Evolutionary conservation across 2,329 filamentous ascomycete genomes (phyloP).

Genomic region (Phialemonium atrogriseum): DNA sequence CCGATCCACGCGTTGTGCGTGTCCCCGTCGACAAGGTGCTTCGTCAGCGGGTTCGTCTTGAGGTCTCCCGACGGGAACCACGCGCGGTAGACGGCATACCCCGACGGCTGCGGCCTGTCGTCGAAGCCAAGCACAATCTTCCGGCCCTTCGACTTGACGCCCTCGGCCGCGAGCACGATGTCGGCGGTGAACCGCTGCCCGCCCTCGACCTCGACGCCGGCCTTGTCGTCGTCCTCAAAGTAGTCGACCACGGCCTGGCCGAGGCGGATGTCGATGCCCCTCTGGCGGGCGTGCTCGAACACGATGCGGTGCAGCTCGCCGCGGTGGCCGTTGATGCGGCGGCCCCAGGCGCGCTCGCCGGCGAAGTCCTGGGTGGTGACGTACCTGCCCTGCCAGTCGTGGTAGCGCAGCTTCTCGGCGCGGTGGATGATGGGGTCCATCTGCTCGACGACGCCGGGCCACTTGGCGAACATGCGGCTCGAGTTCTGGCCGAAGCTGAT

Average conservation of each 20-base stretch:
- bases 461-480: conserved; percentile 47
- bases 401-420: conserved; percentile 28
- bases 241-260: conserved; percentile 34
- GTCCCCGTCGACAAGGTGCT: conserved; percentile 38
- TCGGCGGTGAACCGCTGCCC: conserved; percentile 31
- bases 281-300: conserved; percentile 34
- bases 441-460: conserved; percentile 38
- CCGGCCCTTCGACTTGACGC: conserved; percentile 32
- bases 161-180: conserved; percentile 33
- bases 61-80: conserved; percentile 34
- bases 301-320: conserved; percentile 43
- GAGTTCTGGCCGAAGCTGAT: conserved; percentile 49
- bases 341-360: conserved; percentile 23
- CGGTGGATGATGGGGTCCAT: conserved; percentile 41
- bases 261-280: conserved; percentile 37
- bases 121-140: conserved; percentile 32
- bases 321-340: conserved; percentile 44
- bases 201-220: conserved; percentile 30
- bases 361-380: conserved; percentile 34
- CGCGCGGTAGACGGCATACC: conserved; percentile 31
- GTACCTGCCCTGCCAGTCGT: conserved; percentile 34
- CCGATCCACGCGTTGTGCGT: conserved; percentile 45
- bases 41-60: conserved; percentile 31
- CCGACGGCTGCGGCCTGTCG: conserved; percentile 27
- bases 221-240: conserved; percentile 29